phyloP scores from a whole-genome alignment of 202 grass and related monocot genomes.

The Thinopyrum obtusiflorum region DNA sequence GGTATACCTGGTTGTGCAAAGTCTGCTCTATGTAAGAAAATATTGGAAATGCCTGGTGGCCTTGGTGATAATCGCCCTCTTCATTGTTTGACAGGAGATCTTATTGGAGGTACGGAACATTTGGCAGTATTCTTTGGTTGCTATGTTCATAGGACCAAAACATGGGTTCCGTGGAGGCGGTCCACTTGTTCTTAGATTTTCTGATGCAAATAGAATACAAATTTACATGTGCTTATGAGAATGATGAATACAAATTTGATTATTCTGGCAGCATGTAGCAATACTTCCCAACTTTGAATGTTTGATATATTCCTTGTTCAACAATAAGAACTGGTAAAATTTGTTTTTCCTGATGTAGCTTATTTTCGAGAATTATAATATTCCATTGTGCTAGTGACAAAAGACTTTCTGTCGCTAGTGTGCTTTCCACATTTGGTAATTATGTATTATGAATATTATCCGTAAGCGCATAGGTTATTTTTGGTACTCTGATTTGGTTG shows the following conservation, averaged over 20 bases:
- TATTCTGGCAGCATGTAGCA: not conserved
- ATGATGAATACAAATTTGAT: not conserved
- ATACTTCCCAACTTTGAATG: not conserved
- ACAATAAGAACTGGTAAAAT: not conserved
- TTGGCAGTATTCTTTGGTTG: conserved; percentile 9
- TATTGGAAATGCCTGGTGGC: conserved; percentile 65
- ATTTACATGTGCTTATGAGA: not conserved
- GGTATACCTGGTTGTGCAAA: conserved; percentile 99
- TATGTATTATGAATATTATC: conserved; percentile 1
- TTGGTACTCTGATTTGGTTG: not conserved
- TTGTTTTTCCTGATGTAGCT: not conserved
- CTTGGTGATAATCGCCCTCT: conserved; percentile 88
- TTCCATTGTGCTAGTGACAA: not conserved
- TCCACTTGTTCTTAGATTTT: conserved; percentile 1
- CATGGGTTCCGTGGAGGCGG: not conserved
- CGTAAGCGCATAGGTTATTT: not conserved
- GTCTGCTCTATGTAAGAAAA: conserved; percentile 88
- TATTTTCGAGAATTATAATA: not conserved
- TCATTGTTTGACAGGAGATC: conserved; percentile 88
- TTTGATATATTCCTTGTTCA: not conserved
- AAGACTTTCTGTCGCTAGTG: not conserved
- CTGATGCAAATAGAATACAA: not conserved
- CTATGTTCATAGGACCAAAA: conserved; percentile 5
- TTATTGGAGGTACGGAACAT: conserved; percentile 48
- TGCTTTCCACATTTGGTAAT: not conserved